phyloP scores from a whole-genome alignment of 768 basidiomycete species.

The Suillus weaverae region DNA sequence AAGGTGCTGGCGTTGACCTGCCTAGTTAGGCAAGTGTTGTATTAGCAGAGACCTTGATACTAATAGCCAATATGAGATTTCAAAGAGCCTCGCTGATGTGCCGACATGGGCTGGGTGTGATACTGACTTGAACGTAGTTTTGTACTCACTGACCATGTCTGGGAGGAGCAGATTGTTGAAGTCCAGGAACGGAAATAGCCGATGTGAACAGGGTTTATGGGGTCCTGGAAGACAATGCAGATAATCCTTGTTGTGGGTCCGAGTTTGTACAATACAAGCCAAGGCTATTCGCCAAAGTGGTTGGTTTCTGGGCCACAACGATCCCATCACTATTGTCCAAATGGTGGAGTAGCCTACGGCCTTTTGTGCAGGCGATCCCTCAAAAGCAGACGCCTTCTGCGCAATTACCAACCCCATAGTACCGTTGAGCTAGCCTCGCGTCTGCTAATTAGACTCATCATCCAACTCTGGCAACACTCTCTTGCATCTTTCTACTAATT shows the following conservation, averaged over 20 bases:
- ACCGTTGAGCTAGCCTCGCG: slow-evolving; percentile 24
- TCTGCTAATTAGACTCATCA: slow-evolving; percentile 2
- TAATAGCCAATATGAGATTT: neutral
- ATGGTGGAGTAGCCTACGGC: slow-evolving; percentile 9
- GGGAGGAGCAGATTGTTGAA: neutral
- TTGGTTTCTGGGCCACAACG: slow-evolving; percentile 1
- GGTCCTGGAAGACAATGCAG: slow-evolving; percentile 19
- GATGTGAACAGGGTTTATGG: slow-evolving; percentile 12
- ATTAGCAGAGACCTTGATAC: slow-evolving; percentile 4
- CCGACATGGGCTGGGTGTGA: neutral
- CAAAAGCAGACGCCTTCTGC: slow-evolving; percentile 14
- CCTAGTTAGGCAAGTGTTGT: slow-evolving; percentile 26
- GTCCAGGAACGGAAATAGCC: slow-evolving; percentile 1
- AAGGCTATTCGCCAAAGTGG: slow-evolving; percentile 1
- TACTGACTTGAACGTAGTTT: neutral
- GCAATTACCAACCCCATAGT: neutral
- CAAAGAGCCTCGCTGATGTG: neutral
- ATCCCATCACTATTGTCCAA: slow-evolving; percentile 21
- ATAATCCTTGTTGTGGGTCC: slow-evolving; percentile 21
- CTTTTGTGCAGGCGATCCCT: slow-evolving; percentile 15
- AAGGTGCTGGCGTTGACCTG: neutral
- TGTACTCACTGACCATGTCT: neutral
- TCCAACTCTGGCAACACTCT: neutral
- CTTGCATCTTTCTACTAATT: neutral
- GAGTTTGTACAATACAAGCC: slow-evolving; percentile 6